Conservation (phyloP, 1,284 basidiomycete species). For the Cryptococcus floricola region DNA sequence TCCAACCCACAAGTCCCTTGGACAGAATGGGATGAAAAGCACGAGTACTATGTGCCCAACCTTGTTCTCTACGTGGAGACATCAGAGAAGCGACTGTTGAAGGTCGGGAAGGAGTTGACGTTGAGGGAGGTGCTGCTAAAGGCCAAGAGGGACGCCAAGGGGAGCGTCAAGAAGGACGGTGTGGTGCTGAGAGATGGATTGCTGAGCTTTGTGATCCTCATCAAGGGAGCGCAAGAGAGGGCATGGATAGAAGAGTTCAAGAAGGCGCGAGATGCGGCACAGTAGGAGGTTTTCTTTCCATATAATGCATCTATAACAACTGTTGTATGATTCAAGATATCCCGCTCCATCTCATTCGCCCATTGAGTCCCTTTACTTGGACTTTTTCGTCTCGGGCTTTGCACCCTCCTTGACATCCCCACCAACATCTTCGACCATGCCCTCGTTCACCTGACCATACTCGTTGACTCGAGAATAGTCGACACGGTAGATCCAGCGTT, state of each 20-base stretch:
- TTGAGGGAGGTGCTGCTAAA: conserved; percentile 67
- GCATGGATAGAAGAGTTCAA: conserved; percentile 91
- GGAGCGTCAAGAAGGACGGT: conserved; percentile 64
- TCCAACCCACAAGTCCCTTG: conserved; percentile 41
- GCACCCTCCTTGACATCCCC: conserved; percentile 13
- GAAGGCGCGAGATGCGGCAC: conserved; percentile 49
- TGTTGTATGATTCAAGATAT: background rate
- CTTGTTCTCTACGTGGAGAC: conserved; percentile 84
- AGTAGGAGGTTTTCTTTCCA: background rate
- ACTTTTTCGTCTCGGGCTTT: conserved; percentile 39
- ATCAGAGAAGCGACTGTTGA: conserved; percentile 67
- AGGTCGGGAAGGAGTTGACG: conserved; percentile 83
- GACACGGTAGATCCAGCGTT: conserved; percentile 88
- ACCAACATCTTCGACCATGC: conserved; percentile 40
- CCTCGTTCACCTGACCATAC: conserved; percentile 72
- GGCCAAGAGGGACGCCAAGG: conserved; percentile 55
- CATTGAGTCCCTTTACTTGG: conserved; percentile 27
- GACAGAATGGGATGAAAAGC: conserved; percentile 71
- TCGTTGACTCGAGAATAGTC: conserved; percentile 93
- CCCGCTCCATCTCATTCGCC: background rate
- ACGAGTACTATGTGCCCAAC: conserved; percentile 66
- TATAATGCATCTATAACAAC: conserved; percentile 2
- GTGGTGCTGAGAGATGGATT: conserved; percentile 81
- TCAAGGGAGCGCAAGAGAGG: conserved; percentile 74
- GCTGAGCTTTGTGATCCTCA: conserved; percentile 77